Percentiles rank a stretch among this genome's conserved stretches.
Conservation (phyloP, 441 rosid genomes). For the Gossypium davidsonii region DNA sequence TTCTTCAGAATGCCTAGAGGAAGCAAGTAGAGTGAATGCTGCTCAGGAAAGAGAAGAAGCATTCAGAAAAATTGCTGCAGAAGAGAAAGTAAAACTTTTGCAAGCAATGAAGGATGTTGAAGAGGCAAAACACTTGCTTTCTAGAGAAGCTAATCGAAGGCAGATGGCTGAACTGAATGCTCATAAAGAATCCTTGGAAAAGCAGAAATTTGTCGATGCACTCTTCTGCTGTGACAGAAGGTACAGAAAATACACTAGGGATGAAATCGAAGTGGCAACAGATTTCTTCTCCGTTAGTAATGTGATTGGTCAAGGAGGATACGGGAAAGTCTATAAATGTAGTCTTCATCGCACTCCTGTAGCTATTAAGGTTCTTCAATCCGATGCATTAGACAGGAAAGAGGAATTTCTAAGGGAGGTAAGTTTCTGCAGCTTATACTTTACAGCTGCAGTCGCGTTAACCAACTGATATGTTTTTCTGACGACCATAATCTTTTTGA, state of each 20-base stretch:
- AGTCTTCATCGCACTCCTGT: constrained; percentile 72
- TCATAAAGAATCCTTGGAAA: constrained; percentile 53
- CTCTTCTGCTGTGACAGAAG: constrained; percentile 55
- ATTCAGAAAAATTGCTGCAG: constrained; percentile 56
- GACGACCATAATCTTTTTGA: neutral
- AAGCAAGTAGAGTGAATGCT: constrained; percentile 54
- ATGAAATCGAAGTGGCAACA: constrained; percentile 61
- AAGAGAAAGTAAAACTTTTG: constrained; percentile 58
- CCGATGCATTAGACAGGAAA: constrained; percentile 49
- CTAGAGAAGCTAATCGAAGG: constrained; percentile 54
- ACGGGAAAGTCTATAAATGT: constrained; percentile 82
- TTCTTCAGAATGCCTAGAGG: constrained; percentile 65
- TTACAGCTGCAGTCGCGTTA: neutral
- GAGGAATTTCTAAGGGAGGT: constrained; percentile 86
- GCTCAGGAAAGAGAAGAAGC: constrained; percentile 64
- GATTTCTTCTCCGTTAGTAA: constrained; percentile 49
- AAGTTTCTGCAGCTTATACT: constrained; percentile 11
- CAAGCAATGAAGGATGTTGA: constrained; percentile 61
- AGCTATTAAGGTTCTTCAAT: constrained; percentile 66
- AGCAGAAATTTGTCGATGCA: constrained; percentile 51
- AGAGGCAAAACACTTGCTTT: constrained; percentile 57
- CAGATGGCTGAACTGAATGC: constrained; percentile 69
- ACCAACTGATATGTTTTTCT: neutral
- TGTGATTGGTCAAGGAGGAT: constrained; percentile 79
- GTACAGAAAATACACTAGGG: constrained; percentile 59